phyloP scores from a whole-genome alignment of 306 rosid genomes.

The Spatholobus suberectus region DNA sequence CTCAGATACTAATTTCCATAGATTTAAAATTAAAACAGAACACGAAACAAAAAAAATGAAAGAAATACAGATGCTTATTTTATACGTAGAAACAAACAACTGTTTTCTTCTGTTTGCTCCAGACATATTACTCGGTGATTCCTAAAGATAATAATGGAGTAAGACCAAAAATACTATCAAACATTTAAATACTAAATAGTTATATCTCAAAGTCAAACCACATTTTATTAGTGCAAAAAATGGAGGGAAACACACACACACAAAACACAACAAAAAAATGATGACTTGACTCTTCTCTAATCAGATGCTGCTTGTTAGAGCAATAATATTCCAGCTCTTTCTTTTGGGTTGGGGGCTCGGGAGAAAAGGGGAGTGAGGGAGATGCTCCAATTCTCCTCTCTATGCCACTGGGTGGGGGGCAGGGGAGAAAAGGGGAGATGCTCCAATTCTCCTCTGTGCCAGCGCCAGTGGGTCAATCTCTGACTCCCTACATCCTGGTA shows the following conservation, averaged over 20 bases:
- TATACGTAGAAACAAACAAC: not conserved
- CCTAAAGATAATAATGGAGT: not conserved
- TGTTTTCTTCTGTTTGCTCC: not conserved
- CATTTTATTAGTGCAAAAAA: not conserved
- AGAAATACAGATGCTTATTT: not conserved
- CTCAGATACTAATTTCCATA: not conserved
- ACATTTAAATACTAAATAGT: not conserved
- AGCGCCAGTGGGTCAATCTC: not conserved
- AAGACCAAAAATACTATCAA: not conserved
- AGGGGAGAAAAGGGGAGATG: not conserved
- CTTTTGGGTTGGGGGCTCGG: not conserved
- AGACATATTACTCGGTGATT: not conserved
- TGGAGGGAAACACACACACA: not conserved
- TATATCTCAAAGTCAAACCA: not conserved
- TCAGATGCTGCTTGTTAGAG: not conserved
- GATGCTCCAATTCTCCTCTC: not conserved
- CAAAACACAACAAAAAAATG: not conserved
- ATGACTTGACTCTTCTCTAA: not conserved
- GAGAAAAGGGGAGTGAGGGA: not conserved
- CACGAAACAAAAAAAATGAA: not conserved
- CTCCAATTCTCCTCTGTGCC: not conserved
- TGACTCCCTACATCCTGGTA: not conserved
- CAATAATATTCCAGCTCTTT: not conserved
- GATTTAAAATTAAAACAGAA: not conserved
- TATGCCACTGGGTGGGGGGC: not conserved